A percentile compares a stretch with the other conserved stretches of the same genome.
phyloP scores from a whole-genome alignment of 2,329 filamentous ascomycete species.

The Claviceps quebecensis region DNA sequence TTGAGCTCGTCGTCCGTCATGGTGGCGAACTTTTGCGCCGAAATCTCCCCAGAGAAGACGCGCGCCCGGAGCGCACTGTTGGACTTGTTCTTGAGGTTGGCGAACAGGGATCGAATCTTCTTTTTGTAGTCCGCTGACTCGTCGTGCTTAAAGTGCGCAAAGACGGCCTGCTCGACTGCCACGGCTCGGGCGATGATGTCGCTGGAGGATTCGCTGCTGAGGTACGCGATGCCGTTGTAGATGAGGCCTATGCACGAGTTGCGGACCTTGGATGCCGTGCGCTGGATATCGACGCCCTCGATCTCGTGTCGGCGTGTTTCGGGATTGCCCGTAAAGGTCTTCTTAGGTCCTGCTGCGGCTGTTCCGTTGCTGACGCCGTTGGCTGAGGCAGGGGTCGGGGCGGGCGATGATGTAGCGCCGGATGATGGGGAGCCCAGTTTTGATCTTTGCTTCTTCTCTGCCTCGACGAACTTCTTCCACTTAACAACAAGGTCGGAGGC shows the following conservation, averaged over 20 bases:
- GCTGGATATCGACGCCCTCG: slow-evolving; percentile 66
- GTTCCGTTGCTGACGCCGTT: slow-evolving; percentile 13
- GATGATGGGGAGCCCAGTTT: slow-evolving; percentile 27
- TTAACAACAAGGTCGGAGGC: slow-evolving; percentile 75
- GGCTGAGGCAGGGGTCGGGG: slow-evolving; percentile 30
- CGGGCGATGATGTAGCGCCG: slow-evolving; percentile 35
- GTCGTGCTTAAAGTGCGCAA: slow-evolving; percentile 53
- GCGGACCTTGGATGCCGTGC: slow-evolving; percentile 59
- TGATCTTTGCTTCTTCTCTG: slow-evolving; percentile 37
- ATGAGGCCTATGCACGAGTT: slow-evolving; percentile 82
- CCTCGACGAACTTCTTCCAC: slow-evolving; percentile 70
- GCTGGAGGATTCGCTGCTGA: slow-evolving; percentile 56
- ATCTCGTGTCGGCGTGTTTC: slow-evolving; percentile 70
- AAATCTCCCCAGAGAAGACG: slow-evolving; percentile 62
- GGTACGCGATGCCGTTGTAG: slow-evolving; percentile 74
- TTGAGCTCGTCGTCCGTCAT: slow-evolving; percentile 91
- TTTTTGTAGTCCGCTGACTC: slow-evolving; percentile 57
- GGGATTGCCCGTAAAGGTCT: slow-evolving; percentile 46
- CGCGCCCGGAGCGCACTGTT: slow-evolving; percentile 65
- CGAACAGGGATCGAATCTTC: slow-evolving; percentile 85
- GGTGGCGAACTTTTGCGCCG: slow-evolving; percentile 58
- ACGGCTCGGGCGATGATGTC: slow-evolving; percentile 60
- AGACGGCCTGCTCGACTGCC: slow-evolving; percentile 73
- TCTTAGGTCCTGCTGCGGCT: slow-evolving; percentile 18
- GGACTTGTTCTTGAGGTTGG: slow-evolving; percentile 86